Evolutionary conservation across 2,329 filamentous ascomycete genomes (phyloP).

Genomic region (Calonectria henricotiae): DNA sequence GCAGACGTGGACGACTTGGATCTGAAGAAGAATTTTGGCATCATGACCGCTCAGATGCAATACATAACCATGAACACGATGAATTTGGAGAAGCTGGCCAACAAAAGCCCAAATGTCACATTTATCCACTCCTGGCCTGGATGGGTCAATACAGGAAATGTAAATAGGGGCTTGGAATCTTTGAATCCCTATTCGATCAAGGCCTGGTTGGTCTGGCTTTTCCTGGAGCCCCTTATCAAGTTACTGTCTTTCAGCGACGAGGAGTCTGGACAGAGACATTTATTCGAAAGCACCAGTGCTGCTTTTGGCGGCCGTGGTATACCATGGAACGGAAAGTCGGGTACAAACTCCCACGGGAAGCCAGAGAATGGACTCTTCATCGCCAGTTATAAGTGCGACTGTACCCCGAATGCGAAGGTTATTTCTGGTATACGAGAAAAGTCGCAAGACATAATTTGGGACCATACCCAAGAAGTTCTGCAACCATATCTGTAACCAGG

Average conservation of each 20-base stretch:
- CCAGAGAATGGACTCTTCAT: conserved; percentile 55
- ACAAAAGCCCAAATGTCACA: conserved; percentile 42
- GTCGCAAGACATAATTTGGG: conserved; percentile 54
- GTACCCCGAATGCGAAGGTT: conserved; percentile 54
- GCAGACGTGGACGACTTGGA: conserved; percentile 51
- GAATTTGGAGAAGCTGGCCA: conserved; percentile 49
- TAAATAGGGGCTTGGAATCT: conserved; percentile 46
- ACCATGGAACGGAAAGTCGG: conserved; percentile 54
- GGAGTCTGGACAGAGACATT: conserved; percentile 55
- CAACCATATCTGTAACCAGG: conserved; percentile 35
- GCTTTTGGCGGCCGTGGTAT: conserved; percentile 57
- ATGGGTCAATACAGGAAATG: conserved; percentile 53
- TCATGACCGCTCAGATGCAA: conserved; percentile 52
- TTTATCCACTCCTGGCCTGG: conserved; percentile 54
- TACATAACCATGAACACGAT: conserved; percentile 50
- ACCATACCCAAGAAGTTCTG: conserved; percentile 57
- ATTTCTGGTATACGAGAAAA: conserved; percentile 53
- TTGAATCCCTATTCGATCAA: conserved; percentile 46
- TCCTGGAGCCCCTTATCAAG: conserved; percentile 55
- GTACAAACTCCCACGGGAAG: conserved; percentile 52
- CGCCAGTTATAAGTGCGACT: conserved; percentile 55
- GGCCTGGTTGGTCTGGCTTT: conserved; percentile 54
- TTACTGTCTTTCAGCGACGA: conserved; percentile 53
- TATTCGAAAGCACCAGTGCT: conserved; percentile 59
- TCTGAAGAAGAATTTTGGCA: conserved; percentile 52